Conservation (phyloP, 148 eudicot genomes). For the Chenopodium berlandieri region DNA sequence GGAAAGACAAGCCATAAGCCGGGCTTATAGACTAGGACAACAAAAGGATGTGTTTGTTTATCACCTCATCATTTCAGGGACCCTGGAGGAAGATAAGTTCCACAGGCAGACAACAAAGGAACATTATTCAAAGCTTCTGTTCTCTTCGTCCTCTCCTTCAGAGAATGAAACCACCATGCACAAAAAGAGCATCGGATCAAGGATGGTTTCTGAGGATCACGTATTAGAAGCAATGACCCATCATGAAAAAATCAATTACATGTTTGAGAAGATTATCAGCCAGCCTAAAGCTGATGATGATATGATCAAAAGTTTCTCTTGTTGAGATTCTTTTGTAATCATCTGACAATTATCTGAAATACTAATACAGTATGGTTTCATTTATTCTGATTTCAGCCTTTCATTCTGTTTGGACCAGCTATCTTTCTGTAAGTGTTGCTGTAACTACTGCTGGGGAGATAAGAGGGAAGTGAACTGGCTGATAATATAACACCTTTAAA, state of each 20-base stretch:
- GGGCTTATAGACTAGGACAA: conserved; percentile 83
- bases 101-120: conserved; percentile 48
- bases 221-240: conserved; percentile 52
- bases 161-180: conserved; percentile 13
- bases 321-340: too few relatives aligned
- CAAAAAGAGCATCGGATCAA: conserved; percentile 5
- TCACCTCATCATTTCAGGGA: conserved; percentile 51
- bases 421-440: too few relatives aligned
- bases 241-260: conserved; percentile 33
- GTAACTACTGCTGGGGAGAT: too few relatives aligned
- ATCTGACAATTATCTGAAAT: too few relatives aligned
- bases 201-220: conserved; percentile 35
- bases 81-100: conserved; percentile 49
- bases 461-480: too few relatives aligned
- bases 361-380: background rate
- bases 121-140: conserved; percentile 54
- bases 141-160: conserved; percentile 32
- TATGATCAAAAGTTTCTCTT: conserved; percentile 34
- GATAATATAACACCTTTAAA: too few relatives aligned
- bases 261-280: conserved; percentile 46
- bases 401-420: too few relatives aligned
- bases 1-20: conserved; percentile 76
- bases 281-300: conserved; percentile 51
- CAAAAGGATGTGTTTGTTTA: conserved; percentile 57
- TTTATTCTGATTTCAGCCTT: background rate